These are phyloP conservation scores for Trichoderma reesei DNA, from an alignment of 495 filamentous ascomycete species.

Conservation along the genomic window DNA sequence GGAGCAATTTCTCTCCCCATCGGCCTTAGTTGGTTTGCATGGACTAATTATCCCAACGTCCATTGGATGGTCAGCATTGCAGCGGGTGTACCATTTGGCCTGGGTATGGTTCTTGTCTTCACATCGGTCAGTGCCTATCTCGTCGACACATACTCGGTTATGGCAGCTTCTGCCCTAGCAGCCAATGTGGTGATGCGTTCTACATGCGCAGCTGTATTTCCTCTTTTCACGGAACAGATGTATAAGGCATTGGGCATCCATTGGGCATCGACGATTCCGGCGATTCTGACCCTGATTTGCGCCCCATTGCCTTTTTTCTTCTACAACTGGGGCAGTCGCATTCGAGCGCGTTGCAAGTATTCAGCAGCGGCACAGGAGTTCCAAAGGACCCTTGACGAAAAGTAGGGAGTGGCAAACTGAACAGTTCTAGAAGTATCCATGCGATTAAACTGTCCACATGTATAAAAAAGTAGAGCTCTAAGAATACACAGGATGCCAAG, in stretches of 20 bases:
- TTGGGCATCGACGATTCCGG: conserved; percentile 50
- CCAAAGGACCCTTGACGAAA: no score
- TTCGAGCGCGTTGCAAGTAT: conserved; percentile 51
- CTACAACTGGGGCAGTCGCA: conserved; percentile 49
- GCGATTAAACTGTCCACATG: no score
- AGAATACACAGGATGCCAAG: no score
- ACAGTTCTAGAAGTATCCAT: no score
- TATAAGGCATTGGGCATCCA: conserved; percentile 46
- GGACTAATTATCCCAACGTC: conserved; percentile 14
- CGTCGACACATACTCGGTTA: conserved; percentile 54
- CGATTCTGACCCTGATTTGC: conserved; percentile 44
- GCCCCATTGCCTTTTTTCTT: conserved; percentile 55
- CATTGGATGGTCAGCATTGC: conserved; percentile 37
- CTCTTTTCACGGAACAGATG: conserved; percentile 48
- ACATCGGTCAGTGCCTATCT: conserved; percentile 61
- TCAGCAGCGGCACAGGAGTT: neutral
- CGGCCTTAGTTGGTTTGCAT: conserved; percentile 29
- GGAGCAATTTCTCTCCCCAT: conserved; percentile 8
- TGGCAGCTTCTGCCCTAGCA: conserved; percentile 53
- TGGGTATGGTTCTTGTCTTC: conserved; percentile 60
- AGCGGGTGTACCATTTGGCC: conserved; percentile 47
- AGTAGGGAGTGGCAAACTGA: no score
- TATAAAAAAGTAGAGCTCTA: no score
- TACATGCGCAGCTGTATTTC: conserved; percentile 52
- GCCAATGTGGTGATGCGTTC: conserved; percentile 53